Base-by-base conservation (phyloP, 1,139 yeast genomes). In the Geotrichum bryndzae region DNA sequence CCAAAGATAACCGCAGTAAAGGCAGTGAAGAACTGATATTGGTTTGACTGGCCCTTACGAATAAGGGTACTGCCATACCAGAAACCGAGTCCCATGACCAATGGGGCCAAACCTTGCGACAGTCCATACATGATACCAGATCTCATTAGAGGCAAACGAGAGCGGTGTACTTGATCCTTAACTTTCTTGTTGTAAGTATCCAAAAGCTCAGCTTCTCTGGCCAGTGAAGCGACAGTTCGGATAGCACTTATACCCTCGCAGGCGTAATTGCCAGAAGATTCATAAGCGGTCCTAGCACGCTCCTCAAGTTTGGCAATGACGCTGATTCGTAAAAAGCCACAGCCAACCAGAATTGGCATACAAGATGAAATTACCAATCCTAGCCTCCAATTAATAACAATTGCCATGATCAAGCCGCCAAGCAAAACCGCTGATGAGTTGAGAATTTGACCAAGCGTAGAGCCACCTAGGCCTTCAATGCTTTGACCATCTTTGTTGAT, bases 381-480 rank as follows among this genome's bases (percentile, higher is more conserved):
- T 82, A 86, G 65, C 84, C 85, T 57, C 90, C 81, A 53, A 87
- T 86, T 70, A 85, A 79, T 73, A 80, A 85, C 79, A 86, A 84
- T 61, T 85, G 90, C 63, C 84, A 88, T 69, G 79, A 82, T 70
- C 82, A 85, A 94, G 85, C 95, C 92, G 83, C 77, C 79, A 54
- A 76, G 84, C 2, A 91, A 82, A 33, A 85, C 79, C 51, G 95
- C 90, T 2, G 88, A 83, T 22, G 83, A 79, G 23, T 96, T 96
- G 65, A 88, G 82, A 59, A 91, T 83, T 5, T 88, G 77, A n/a
- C 96, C 90, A 63, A 95, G 81, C 56, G 88, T 86, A 33, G 96
- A 96, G 72, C 94, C 97, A 54, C 95, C 88, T 52, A 90, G 81
- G 69, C 91, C 91, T 63, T 89, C 85, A 31, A 91, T 92, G 53